Evolutionary conservation across 352 stramenopile genomes (phyloP), one percentile per base, ranked within the genome.

Genomic region (Pythium pyrilobum): DNA sequence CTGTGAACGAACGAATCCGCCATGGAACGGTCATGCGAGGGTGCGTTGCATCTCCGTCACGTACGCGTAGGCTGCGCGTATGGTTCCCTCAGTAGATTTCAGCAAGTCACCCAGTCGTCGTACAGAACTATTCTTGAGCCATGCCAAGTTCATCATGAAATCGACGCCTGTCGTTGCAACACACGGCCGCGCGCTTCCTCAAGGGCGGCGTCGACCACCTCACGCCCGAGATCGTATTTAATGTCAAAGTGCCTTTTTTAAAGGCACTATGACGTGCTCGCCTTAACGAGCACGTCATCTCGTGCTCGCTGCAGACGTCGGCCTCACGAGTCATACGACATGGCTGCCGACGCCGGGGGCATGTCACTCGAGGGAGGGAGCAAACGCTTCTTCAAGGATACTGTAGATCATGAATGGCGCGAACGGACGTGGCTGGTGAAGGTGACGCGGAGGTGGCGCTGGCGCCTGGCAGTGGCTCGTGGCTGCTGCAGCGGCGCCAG

Each of bases 221-320:
- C 69, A 2, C 31, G 0, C 39, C 67, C 4, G 69, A 67, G 11
- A 24, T 25, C 31, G 56, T n/a, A n/a, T n/a, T n/a, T n/a, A n/a
- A n/a, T n/a, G n/a, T n/a, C n/a, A n/a, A n/a, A n/a, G n/a, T n/a
- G n/a, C n/a, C n/a, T n/a, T n/a, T n/a, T n/a, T n/a, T n/a, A n/a
- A n/a, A n/a, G n/a, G n/a, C n/a, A n/a, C n/a, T n/a, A 53, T 0
- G 61, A 74, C 11, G 56, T 47, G 8, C 64, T 41, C 2, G 38
- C 66, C 44, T 77, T 33, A 82, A 55, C 15, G 60, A 67, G 16
- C 45, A 57, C 4, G 69, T 57, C 1, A 80, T 55, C 29, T 66
- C 76, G 1, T 80, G 52, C 31, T 64, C 59, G 45, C 76, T 63
- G 41, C 77, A 82, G 32, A 82, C 45, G 23, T 83, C 64, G 6